Percentiles rank a stretch among this genome's conserved stretches.
Evolutionary conservation across 306 rosid genomes (phyloP).

Genomic region (Mucuna pruriens): DNA sequence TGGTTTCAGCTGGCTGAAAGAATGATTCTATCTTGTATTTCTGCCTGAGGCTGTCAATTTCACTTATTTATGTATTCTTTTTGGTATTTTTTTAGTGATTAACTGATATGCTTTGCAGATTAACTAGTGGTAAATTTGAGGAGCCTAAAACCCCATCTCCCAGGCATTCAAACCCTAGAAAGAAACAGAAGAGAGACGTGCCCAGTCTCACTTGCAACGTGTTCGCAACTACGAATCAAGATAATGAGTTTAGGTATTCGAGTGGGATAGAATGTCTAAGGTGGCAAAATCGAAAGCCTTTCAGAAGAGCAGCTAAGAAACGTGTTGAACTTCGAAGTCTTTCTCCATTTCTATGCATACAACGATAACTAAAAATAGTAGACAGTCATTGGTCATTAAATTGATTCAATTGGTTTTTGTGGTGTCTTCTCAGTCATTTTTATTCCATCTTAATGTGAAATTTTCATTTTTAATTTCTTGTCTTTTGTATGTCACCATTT

Average conservation of each 20-base stretch:
- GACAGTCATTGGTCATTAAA: constrained; percentile 58
- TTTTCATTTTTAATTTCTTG: constrained; percentile 23
- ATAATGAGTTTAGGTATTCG: constrained; percentile 41
- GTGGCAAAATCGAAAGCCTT: constrained; percentile 91
- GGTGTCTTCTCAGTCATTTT: constrained; percentile 43
- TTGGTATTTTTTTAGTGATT: constrained; percentile 14
- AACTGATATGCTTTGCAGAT: constrained; percentile 54
- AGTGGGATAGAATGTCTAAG: constrained; percentile 66
- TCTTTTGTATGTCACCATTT: constrained; percentile 28
- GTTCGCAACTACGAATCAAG: constrained; percentile 41
- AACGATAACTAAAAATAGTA: constrained; percentile 39
- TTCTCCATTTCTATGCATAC: constrained; percentile 55
- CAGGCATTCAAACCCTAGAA: constrained; percentile 61
- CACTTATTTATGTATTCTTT: background rate
- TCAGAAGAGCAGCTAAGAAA: constrained; percentile 76
- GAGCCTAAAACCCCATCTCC: constrained; percentile 94
- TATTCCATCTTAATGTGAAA: constrained; percentile 33
- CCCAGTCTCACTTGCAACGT: constrained; percentile 34
- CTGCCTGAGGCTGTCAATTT: background rate
- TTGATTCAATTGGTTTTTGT: constrained; percentile 75
- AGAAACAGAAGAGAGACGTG: constrained; percentile 54
- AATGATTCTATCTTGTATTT: constrained; percentile 1
- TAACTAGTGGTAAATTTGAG: constrained; percentile 53
- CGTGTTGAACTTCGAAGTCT: constrained; percentile 71
- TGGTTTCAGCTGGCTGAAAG: constrained; percentile 4